Percentiles rank a stretch among this genome's conserved stretches.
Evolutionary conservation across 2,329 filamentous ascomycete genomes (phyloP).

Genomic region (Coniochaeta hoffmannii): DNA sequence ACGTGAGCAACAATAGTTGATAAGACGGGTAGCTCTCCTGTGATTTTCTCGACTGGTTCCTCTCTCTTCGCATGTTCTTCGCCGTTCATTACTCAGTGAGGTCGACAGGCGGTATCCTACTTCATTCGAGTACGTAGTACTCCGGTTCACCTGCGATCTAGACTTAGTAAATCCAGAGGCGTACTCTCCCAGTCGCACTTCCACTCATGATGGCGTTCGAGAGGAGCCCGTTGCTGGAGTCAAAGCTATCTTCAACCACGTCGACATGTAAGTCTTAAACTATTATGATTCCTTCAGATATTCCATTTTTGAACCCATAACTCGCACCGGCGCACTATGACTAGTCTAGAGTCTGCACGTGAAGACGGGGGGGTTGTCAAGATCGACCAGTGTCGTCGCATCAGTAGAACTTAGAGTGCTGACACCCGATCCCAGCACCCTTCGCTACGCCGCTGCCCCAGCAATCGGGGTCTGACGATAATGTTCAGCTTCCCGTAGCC

Average conservation of each 20-base stretch:
- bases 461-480: not conserved
- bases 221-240: not conserved
- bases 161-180: no score
- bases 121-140: no score
- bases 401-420: not conserved
- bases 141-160: no score
- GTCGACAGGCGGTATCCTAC: no score
- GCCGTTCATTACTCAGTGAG: no score
- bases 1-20: no score
- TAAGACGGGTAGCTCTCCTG: no score
- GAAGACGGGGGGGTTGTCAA: not conserved
- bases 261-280: not conserved
- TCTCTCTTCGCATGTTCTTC: no score
- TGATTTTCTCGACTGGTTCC: no score
- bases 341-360: not conserved
- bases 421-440: not conserved
- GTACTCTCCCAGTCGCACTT: not conserved
- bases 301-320: no score
- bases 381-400: not conserved
- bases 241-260: not conserved
- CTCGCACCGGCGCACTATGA: no score
- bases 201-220: not conserved
- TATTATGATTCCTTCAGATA: no score
- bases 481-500: slow-evolving; percentile 50
- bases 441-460: not conserved